Conservation (phyloP, 768 basidiomycete genomes). For the Termitomyces sp. region DNA sequence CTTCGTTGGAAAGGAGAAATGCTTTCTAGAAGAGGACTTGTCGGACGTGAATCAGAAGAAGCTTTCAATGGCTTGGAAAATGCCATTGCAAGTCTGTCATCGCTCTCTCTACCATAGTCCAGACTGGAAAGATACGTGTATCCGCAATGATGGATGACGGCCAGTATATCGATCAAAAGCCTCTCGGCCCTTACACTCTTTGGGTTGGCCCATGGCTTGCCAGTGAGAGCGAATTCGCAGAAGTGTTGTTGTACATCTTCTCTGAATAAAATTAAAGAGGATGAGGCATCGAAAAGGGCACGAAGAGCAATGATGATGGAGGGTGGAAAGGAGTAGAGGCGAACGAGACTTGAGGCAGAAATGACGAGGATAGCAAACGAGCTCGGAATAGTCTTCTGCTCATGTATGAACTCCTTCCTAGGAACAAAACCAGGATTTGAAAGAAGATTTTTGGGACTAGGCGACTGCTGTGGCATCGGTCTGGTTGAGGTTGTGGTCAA, state of each 20-base stretch:
- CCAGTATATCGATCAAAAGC: slow-evolving; percentile 61
- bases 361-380: slow-evolving; percentile 69
- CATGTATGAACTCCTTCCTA: slow-evolving; percentile 66
- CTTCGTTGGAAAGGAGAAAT: slow-evolving; percentile 32
- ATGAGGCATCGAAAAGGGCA: slow-evolving; percentile 45
- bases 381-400: slow-evolving; percentile 43
- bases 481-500: not conserved
- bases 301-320: slow-evolving; percentile 48
- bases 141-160: slow-evolving; percentile 55
- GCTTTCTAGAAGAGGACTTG: slow-evolving; percentile 28
- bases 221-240: slow-evolving; percentile 60
- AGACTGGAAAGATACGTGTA: slow-evolving; percentile 61
- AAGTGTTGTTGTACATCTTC: slow-evolving; percentile 54
- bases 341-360: slow-evolving; percentile 53
- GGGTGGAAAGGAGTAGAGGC: slow-evolving; percentile 65
- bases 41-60: slow-evolving; percentile 18
- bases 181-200: slow-evolving; percentile 63
- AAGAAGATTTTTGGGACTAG: slow-evolving; percentile 10
- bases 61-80: slow-evolving; percentile 49
- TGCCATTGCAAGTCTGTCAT: slow-evolving; percentile 65
- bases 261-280: slow-evolving; percentile 37
- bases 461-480: slow-evolving; percentile 12
- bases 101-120: slow-evolving; percentile 73
- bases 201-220: slow-evolving; percentile 68
- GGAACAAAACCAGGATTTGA: slow-evolving; percentile 54